phyloP scores from a whole-genome alignment of 495 filamentous ascomycete species.

The Lichenothelia convexa region DNA sequence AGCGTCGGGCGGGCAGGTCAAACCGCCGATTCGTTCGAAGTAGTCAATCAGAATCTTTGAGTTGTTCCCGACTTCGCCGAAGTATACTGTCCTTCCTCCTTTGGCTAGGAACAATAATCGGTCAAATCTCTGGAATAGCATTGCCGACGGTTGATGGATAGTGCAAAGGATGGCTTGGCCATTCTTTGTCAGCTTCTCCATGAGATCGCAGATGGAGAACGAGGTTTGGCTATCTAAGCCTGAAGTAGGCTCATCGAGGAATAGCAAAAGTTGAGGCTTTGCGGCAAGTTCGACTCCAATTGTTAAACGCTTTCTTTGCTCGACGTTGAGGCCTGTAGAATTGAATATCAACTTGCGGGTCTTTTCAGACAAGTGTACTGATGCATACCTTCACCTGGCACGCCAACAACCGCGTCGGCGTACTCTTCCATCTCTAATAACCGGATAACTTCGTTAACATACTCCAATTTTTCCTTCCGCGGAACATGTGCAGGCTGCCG shows the following conservation, averaged over 20 bases:
- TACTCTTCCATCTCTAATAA: slow-evolving; percentile 29
- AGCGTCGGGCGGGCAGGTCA: slow-evolving; percentile 52
- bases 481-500: slow-evolving; percentile 10
- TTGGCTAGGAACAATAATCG: slow-evolving; percentile 63
- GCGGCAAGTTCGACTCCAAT: slow-evolving; percentile 43
- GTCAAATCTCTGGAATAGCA: slow-evolving; percentile 85
- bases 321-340: slow-evolving; percentile 21
- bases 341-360: too few relatives aligned
- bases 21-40: slow-evolving; percentile 65
- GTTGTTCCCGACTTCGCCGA: slow-evolving; percentile 72
- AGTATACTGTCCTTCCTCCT: slow-evolving; percentile 77
- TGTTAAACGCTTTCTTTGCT: slow-evolving; percentile 30
- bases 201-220: slow-evolving; percentile 62
- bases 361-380: too few relatives aligned
- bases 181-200: slow-evolving; percentile 64
- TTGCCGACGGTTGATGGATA: slow-evolving; percentile 82
- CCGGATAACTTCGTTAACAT: slow-evolving; percentile 33
- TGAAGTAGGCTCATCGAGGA: slow-evolving; percentile 47
- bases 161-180: slow-evolving; percentile 83
- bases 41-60: slow-evolving; percentile 54
- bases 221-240: slow-evolving; percentile 64
- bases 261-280: slow-evolving; percentile 40
- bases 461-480: slow-evolving; percentile 29
- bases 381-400: slow-evolving; percentile 2
- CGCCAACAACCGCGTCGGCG: slow-evolving; percentile 20